These are phyloP conservation scores for Fusarium praegraminearum DNA, from an alignment of 2,329 filamentous ascomycete species.

Conservation along the genomic window DNA sequence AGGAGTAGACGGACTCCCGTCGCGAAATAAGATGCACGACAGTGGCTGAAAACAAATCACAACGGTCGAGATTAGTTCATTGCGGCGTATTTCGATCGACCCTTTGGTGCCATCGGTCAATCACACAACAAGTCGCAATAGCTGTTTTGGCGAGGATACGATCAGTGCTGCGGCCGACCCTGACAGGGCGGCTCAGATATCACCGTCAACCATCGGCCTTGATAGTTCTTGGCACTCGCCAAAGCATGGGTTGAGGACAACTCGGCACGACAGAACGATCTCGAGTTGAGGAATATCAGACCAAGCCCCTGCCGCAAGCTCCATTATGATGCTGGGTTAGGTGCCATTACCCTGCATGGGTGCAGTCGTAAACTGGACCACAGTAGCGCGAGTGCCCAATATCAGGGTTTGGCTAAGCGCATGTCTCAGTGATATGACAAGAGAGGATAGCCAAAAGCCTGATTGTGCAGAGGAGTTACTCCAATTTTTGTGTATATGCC, in stretches of 20 bases:
- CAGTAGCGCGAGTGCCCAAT: conserved; percentile 30
- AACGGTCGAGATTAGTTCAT: conserved; percentile 2
- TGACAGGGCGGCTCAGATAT: conserved; percentile 26
- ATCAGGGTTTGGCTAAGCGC: conserved; percentile 33
- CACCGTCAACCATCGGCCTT: conserved; percentile 30
- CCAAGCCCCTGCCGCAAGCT: conserved; percentile 14
- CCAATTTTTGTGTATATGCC: conserved; percentile 33
- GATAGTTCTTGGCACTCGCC: conserved; percentile 33
- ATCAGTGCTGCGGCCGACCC: conserved; percentile 19
- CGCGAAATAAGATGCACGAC: neutral
- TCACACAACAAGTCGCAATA: neutral
- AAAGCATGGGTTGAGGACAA: conserved; percentile 11
- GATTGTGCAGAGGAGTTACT: conserved; percentile 19
- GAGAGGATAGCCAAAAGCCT: conserved; percentile 7
- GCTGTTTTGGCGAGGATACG: conserved; percentile 11
- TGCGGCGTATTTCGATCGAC: conserved; percentile 1
- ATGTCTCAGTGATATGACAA: conserved; percentile 41
- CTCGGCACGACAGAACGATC: conserved; percentile 23
- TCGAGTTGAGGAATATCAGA: conserved; percentile 12
- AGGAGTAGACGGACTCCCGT: conserved; percentile 15
- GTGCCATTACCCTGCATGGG: conserved; percentile 37
- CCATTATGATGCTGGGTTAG: conserved; percentile 23
- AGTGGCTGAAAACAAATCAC: conserved; percentile 5
- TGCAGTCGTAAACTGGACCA: conserved; percentile 38
- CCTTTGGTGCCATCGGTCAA: conserved; percentile 5